Evolutionary conservation across 345 rosid genomes (phyloP), one percentile per base, ranked within the genome.

Genomic region (Theobroma cacao): DNA sequence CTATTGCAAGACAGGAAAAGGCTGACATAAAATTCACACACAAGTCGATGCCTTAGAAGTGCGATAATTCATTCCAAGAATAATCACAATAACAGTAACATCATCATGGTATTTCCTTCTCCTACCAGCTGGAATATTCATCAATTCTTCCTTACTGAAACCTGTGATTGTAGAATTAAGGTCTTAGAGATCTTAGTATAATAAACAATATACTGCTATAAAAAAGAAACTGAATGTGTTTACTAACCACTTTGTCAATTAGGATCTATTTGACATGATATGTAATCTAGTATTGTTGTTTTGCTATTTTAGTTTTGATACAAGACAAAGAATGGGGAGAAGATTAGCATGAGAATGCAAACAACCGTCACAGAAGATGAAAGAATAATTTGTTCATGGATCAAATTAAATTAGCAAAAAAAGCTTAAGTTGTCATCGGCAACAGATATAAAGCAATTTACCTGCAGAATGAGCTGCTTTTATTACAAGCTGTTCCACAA

Each of bases 91-190:
- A 14, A 94, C 90, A 50, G 99, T 94, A 53, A 96, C 93, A 81
- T 96, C 99, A 41, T 96, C 99, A 33, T 94, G 99, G 81, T 96
- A 96, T 81, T 95, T 94, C 88, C 97, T 85, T 83, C 92, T 90
- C 90, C 97, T 80, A 58, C 99, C 99, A 28, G 94, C 93, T n/a
- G 98, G 99, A 75, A 96, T 80, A 75, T 83, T 94, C 95, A 88
- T 86, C 91, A 96, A 72, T 77, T 94, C 97, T 78, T 96, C 99
- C 88, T 86, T 77, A 58, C 91, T 92, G 83, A 93, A 94, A 33
- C 98, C 99, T 93, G 85, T 74, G 81, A 69, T 18, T 24, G 68
- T 31, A 30, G 20, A 20, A 18, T 18, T 31, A 15, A 41, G 12
- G 36, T 26, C 76, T 70, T 55, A 12, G 34, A 15, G 31, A 45